Percentiles rank a stretch among this genome's conserved stretches.
These are phyloP conservation scores for Scedosporium apiospermum DNA, from an alignment of 2,329 filamentous ascomycete genomes.

Conservation along the genomic window DNA sequence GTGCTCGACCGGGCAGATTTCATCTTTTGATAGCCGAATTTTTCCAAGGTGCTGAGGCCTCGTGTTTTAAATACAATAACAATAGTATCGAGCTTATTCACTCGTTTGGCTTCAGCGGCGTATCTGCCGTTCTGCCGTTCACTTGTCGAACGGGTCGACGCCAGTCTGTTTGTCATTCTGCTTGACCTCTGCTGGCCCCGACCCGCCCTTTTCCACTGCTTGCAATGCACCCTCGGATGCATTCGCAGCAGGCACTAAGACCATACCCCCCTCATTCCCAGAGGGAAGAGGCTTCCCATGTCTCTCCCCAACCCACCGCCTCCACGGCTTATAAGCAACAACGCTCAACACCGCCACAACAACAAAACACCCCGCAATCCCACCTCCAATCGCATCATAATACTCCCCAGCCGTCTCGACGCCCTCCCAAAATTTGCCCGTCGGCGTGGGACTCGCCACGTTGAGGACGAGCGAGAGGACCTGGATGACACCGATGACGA, in stretches of 20 bases:
- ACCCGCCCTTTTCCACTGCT: not conserved
- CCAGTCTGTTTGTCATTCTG: not conserved
- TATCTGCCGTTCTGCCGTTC: too few relatives aligned
- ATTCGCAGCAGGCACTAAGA: not conserved
- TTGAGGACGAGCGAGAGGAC: conserved; percentile 70
- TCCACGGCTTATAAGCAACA: not conserved
- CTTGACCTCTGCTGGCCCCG: not conserved
- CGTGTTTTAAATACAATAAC: too few relatives aligned
- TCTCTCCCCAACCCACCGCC: not conserved
- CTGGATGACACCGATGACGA: conserved; percentile 80
- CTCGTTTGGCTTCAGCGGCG: too few relatives aligned
- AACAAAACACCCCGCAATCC: not conserved
- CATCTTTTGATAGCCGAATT: too few relatives aligned
- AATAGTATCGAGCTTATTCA: too few relatives aligned
- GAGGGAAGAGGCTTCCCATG: not conserved
- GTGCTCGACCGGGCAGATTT: too few relatives aligned
- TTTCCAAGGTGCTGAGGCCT: too few relatives aligned
- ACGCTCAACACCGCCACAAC: not conserved
- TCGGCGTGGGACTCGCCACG: conserved; percentile 27
- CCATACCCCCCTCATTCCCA: not conserved
- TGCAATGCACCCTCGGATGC: not conserved
- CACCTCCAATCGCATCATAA: not conserved
- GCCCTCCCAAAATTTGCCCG: not conserved
- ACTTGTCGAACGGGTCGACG: too few relatives aligned
- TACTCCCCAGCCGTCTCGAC: not conserved